A percentile compares a stretch with the other conserved stretches of the same genome.
Evolutionary conservation across 306 rosid genomes (phyloP).

Genomic region (Cicer arietinum): DNA sequence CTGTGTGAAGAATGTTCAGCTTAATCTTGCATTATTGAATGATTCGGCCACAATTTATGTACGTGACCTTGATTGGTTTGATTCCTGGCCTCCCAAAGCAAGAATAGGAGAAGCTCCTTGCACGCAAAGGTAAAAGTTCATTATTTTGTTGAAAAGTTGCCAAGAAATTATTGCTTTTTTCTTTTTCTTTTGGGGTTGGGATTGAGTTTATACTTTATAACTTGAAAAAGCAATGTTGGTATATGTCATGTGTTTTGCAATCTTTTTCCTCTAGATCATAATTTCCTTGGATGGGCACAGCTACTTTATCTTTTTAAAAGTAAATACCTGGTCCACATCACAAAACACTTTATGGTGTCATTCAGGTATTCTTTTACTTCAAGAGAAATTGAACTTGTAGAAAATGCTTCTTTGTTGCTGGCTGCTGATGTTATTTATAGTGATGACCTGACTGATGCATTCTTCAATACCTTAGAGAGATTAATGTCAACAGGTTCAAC

Average conservation of each 20-base stretch:
- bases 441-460: conserved; percentile 81
- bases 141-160: conserved; percentile 16
- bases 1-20: conserved; percentile 73
- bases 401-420: conserved; percentile 72
- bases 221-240: conserved; percentile 22
- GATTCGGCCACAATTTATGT: conserved; percentile 58
- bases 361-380: conserved; percentile 75
- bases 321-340: conserved; percentile 21
- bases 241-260: not conserved
- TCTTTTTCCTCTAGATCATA: conserved; percentile 19
- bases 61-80: conserved; percentile 87
- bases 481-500: conserved; percentile 75
- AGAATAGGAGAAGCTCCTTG: conserved; percentile 49
- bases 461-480: conserved; percentile 67
- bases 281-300: conserved; percentile 12
- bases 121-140: conserved; percentile 54
- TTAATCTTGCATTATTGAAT: conserved; percentile 63
- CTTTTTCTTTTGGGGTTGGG: conserved; percentile 35
- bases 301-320: conserved; percentile 6
- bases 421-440: conserved; percentile 95
- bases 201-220: conserved; percentile 19
- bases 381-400: conserved; percentile 73
- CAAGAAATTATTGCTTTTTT: conserved; percentile 2
- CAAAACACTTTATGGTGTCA: conserved; percentile 41
- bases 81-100: conserved; percentile 77